A percentile compares a stretch with the other conserved stretches of the same genome.
These are phyloP conservation scores for Skeletonema grethae DNA, from an alignment of 108 stramenopile genomes.

Conservation along the genomic window DNA sequence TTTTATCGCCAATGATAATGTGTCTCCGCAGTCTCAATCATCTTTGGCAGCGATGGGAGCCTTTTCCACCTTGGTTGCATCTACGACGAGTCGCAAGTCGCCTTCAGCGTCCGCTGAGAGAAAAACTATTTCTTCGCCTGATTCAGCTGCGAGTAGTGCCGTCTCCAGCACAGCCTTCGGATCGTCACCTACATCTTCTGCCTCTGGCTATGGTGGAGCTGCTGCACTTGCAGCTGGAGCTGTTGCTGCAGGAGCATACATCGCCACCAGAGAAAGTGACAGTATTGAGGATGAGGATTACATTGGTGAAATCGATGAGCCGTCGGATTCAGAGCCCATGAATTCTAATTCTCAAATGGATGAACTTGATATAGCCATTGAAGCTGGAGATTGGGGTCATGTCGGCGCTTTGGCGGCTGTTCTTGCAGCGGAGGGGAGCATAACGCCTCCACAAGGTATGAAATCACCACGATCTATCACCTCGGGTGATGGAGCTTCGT, in stretches of 20 bases:
- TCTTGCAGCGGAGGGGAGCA: conserved; percentile 55
- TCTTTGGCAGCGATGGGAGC: conserved; percentile 30
- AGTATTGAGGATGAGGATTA: conserved; percentile 3
- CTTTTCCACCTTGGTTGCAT: conserved; percentile 39
- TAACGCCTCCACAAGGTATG: conserved; percentile 4
- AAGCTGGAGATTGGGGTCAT: conserved; percentile 87
- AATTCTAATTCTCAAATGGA: conserved; percentile 30
- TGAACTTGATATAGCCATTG: conserved; percentile 78
- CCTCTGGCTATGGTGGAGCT: conserved; percentile 55
- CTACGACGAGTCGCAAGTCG: conserved; percentile 19
- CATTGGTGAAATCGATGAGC: neutral
- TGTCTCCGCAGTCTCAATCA: conserved; percentile 3
- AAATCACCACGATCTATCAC: conserved; percentile 28
- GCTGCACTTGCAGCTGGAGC: conserved; percentile 39
- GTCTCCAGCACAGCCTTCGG: conserved; percentile 32
- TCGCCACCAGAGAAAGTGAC: conserved; percentile 21
- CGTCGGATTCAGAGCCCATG: conserved; percentile 1
- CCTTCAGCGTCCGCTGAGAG: conserved; percentile 8
- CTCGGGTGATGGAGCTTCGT: conserved; percentile 39
- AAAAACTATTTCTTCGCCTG: conserved; percentile 53
- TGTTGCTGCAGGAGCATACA: conserved; percentile 24
- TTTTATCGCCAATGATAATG: neutral
- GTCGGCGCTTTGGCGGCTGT: conserved; percentile 85
- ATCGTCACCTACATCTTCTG: conserved; percentile 21
- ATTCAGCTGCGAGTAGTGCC: conserved; percentile 61